Evolutionary conservation across 2,329 filamentous ascomycete genomes (phyloP).

Genomic region (Botrytis galanthina): DNA sequence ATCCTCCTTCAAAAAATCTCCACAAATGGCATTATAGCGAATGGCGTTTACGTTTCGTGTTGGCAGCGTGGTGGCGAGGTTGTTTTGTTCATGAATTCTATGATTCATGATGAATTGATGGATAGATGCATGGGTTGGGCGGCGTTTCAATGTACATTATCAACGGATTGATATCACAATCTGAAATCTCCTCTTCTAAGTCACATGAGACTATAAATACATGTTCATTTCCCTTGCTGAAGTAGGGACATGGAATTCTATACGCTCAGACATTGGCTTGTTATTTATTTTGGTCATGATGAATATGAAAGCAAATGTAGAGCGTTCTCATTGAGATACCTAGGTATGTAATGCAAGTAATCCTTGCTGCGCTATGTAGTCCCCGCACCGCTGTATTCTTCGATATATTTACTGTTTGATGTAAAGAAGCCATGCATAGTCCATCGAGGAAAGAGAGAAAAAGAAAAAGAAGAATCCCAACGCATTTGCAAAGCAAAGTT

Average conservation of each 20-base stretch:
- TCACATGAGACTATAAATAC: not conserved
- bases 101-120: conserved; percentile 5
- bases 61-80: conserved; percentile 7
- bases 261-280: not conserved
- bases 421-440: not conserved
- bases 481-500: not conserved
- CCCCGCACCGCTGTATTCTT: not conserved
- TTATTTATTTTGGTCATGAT: not conserved
- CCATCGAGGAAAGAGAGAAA: not conserved
- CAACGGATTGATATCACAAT: conserved; percentile 10
- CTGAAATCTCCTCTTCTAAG: conserved; percentile 10
- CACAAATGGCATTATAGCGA: conserved; percentile 10
- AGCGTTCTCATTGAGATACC: not conserved
- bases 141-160: conserved; percentile 15
- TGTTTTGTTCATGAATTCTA: conserved; percentile 10
- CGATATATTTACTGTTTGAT: not conserved
- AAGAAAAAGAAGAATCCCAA: not conserved
- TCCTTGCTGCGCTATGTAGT: not conserved
- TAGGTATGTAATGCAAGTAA: not conserved
- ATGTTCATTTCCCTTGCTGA: not conserved
- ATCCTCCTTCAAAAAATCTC: not conserved
- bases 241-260: not conserved
- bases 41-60: conserved; percentile 7
- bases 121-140: not conserved
- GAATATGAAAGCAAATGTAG: not conserved